Base-by-base conservation (phyloP, 176 grass and related monocot genomes). In the Triticum urartu region DNA sequence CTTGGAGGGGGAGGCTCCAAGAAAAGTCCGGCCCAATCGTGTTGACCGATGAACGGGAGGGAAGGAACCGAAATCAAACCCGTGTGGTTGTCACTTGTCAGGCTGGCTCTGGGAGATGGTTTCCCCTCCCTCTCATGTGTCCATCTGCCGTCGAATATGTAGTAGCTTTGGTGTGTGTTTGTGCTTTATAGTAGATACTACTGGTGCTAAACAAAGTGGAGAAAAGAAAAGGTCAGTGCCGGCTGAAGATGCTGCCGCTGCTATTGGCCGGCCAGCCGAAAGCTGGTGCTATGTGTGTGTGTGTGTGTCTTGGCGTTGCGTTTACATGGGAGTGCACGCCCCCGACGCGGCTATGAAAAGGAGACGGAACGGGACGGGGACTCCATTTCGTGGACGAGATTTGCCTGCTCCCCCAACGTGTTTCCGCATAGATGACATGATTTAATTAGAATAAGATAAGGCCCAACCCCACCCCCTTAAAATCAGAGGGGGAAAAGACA, bases 291-390 rank as follows among this genome's bases (percentile, higher is more conserved):
- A 15, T 36, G 2, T 11, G 18, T 39, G 28, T 30, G 28, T 30
- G 28, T 30, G 2, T 54, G 50, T 18, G 50, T 18, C 48, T 43
- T 24, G 2, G 72, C 13, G 42, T 28, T 8, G 40, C 21, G 1
- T 11, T 36, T 25, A 47, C 12, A 17, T 30, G n/a, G 58, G 21
- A 22, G 11, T 5, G 42, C 9, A 15, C 22, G 25, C 28, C 18
- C 47, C 54, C 11, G 21, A 79, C 84, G 45, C 84, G 84, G 84
- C 22, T n/a, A 79, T 40, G 47, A 4, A 39, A 75, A 20, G 11
- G 25, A 33, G 25, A 24, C 9, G n/a, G 20, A 20, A 11, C 1
- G 56, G 47, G 30, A 11, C 1, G 56, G 47, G 30, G 2, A 33
- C 9, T 58, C 48, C 75, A 22, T 30, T 65, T 80, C 24, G 36